Percentiles rank a stretch among this genome's conserved stretches.
Conservation (phyloP, 139 green algal genomes). For the Chlorella ohadii region DNA sequence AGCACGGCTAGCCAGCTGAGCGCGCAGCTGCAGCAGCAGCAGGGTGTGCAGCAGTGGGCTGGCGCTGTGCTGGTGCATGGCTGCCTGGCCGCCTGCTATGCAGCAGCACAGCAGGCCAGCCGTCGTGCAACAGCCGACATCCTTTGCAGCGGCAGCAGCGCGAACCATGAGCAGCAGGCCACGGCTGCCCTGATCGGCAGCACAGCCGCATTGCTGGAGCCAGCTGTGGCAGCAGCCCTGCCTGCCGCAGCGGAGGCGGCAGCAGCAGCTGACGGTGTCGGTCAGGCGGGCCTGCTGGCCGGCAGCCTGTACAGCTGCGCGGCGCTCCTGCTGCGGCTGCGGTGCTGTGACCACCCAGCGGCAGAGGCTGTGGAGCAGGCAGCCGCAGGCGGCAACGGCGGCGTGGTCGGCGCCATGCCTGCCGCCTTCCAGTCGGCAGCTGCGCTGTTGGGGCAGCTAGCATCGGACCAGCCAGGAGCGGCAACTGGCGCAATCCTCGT, state of each 20-base stretch:
- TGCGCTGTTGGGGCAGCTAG: background rate
- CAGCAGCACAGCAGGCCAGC: background rate
- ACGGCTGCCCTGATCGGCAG: background rate
- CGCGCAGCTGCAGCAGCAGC: background rate
- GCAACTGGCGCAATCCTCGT: background rate
- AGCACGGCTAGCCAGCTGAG: background rate
- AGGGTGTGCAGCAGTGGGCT: background rate
- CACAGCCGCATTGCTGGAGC: background rate
- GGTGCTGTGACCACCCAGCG: slow-evolving; percentile 11
- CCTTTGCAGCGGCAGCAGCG: background rate
- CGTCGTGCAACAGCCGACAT: background rate
- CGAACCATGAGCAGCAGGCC: background rate
- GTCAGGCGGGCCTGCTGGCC: background rate
- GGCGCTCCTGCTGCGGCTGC: slow-evolving; percentile 17
- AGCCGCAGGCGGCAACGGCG: background rate
- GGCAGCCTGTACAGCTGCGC: slow-evolving; percentile 12
- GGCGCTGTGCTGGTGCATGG: slow-evolving; percentile 3
- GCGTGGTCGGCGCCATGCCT: background rate
- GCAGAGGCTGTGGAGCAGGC: background rate
- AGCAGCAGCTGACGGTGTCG: too few relatives aligned
- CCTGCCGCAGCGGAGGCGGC: background rate
- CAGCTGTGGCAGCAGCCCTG: background rate
- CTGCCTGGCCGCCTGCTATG: background rate
- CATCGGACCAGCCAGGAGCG: background rate
- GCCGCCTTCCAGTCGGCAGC: background rate